Evolutionary conservation across 2,329 filamentous ascomycete genomes (phyloP).

Genomic region (Triangularia verruculosa): DNA sequence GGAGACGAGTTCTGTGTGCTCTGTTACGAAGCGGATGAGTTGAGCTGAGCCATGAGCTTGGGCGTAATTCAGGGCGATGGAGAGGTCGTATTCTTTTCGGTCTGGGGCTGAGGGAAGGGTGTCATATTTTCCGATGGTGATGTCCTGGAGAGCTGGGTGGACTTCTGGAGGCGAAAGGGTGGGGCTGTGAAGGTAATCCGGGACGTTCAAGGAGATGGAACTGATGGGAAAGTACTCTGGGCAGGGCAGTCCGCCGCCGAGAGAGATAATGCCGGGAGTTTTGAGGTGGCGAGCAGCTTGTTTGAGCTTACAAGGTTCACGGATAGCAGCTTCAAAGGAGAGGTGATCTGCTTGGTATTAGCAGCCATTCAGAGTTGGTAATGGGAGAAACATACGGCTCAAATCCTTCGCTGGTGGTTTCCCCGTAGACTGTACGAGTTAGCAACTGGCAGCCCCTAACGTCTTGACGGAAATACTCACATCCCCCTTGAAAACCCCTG

Average conservation of each 20-base stretch:
- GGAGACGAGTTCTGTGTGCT: slow-evolving; percentile 91
- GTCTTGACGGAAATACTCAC: slow-evolving; percentile 42
- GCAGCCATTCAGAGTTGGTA: background rate
- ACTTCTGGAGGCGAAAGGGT: slow-evolving; percentile 62
- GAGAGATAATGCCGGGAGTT: slow-evolving; percentile 80
- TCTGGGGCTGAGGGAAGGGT: slow-evolving; percentile 38
- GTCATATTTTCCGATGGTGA: slow-evolving; percentile 82
- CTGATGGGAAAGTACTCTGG: slow-evolving; percentile 92
- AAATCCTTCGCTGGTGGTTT: slow-evolving; percentile 80
- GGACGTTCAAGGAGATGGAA: slow-evolving; percentile 70
- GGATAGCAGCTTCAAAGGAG: slow-evolving; percentile 58
- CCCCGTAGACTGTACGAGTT: slow-evolving; percentile 33
- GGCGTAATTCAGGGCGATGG: slow-evolving; percentile 89
- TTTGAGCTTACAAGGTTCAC: slow-evolving; percentile 73
- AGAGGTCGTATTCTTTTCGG: slow-evolving; percentile 62
- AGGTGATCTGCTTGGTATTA: slow-evolving; percentile 47
- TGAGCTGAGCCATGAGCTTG: slow-evolving; percentile 84
- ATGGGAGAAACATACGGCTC: slow-evolving; percentile 65
- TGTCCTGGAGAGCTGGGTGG: slow-evolving; percentile 60
- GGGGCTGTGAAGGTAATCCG: slow-evolving; percentile 34
- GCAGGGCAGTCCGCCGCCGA: slow-evolving; percentile 88
- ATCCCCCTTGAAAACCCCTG: slow-evolving; percentile 69
- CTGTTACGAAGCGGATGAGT: slow-evolving; percentile 84
- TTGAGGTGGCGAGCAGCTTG: slow-evolving; percentile 75
- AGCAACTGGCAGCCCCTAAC: too few relatives aligned